phyloP scores from a whole-genome alignment of 192 early-diverging fungal species.

The Umbelopsis ramanniana region DNA sequence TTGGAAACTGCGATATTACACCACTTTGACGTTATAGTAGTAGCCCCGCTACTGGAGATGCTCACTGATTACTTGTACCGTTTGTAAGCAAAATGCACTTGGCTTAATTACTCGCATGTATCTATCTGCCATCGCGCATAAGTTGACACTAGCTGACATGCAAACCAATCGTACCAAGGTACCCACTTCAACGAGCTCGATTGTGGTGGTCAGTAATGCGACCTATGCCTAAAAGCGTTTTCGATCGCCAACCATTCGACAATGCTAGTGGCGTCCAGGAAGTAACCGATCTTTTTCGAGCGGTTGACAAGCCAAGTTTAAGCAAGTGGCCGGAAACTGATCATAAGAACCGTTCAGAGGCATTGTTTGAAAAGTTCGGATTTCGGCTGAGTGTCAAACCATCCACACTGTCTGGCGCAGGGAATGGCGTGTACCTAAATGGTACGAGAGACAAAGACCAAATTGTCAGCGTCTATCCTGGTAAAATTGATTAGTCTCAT shows the following conservation, averaged over 20 bases:
- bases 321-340: not conserved
- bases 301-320: not conserved
- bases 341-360: not conserved
- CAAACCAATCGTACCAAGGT: not conserved
- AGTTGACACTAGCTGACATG: too few species aligned
- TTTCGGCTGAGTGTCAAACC: not conserved
- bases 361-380: not conserved
- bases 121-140: too few species aligned
- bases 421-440: slow-evolving; percentile 31
- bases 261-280: not conserved
- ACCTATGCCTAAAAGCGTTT: not conserved
- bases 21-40: too few species aligned
- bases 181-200: slow-evolving; percentile 1
- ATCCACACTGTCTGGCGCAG: slow-evolving; percentile 15
- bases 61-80: slow-evolving; percentile 6
- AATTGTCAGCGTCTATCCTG: slow-evolving; percentile 41
- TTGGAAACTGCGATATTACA: too few species aligned
- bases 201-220: not conserved
- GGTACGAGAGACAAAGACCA: slow-evolving; percentile 16
- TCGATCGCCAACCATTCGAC: not conserved
- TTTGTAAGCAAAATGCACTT: not conserved
- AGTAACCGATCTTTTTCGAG: not conserved
- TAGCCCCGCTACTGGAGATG: slow-evolving; percentile 1
- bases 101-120: not conserved
- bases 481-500: not conserved